These are phyloP conservation scores for Skeletonema marinoi DNA, from an alignment of 108 stramenopile species.

Conservation along the genomic window DNA sequence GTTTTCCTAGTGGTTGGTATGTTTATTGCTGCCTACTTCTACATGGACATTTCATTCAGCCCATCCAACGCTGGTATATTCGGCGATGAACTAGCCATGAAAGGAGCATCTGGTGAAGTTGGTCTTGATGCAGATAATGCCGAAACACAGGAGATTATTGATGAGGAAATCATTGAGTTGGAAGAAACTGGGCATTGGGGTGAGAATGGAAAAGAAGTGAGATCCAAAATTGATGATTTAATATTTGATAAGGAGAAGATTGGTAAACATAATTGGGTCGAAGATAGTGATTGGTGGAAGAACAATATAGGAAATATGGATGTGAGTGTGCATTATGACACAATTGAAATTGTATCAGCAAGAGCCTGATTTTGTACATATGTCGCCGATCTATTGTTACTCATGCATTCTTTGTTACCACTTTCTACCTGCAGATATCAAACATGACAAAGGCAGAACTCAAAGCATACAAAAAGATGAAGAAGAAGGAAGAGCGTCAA, in stretches of 20 bases:
- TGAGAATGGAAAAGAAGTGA: slow-evolving; percentile 16
- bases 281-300: slow-evolving; percentile 39
- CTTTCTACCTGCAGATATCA: not conserved
- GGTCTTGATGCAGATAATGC: slow-evolving; percentile 52
- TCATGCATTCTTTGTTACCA: not conserved
- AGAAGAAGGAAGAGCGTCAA: slow-evolving; percentile 10
- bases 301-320: slow-evolving; percentile 34
- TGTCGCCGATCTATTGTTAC: not conserved
- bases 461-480: slow-evolving; percentile 8
- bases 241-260: slow-evolving; percentile 17
- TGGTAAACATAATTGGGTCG: slow-evolving; percentile 30
- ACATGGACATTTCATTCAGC: slow-evolving; percentile 42
- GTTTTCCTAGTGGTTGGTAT: slow-evolving; percentile 17
- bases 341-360: too few species aligned
- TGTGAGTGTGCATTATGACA: not conserved
- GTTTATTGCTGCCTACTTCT: slow-evolving; percentile 42
- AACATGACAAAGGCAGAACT: slow-evolving; percentile 21
- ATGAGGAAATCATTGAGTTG: slow-evolving; percentile 32
- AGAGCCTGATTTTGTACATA: too few species aligned
- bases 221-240: slow-evolving; percentile 10
- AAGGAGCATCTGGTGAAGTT: slow-evolving; percentile 50
- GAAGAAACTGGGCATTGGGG: slow-evolving; percentile 39
- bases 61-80: slow-evolving; percentile 36
- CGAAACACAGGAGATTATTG: slow-evolving; percentile 40
- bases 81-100: slow-evolving; percentile 36